These are phyloP conservation scores for Barnettozyma salicaria DNA, from an alignment of 805 yeast species.

Conservation along the genomic window DNA sequence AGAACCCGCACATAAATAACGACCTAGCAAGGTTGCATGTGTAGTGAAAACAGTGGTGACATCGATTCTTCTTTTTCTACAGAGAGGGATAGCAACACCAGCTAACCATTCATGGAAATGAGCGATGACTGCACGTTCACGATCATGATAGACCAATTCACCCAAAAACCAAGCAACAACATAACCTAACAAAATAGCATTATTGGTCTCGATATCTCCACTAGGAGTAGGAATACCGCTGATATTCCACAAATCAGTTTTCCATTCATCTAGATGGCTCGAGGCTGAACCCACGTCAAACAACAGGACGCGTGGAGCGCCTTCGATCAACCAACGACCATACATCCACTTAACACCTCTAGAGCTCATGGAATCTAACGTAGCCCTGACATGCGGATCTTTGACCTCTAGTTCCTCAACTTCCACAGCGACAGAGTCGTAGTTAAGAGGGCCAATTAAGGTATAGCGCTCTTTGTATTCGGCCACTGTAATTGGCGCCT, in stretches of 20 bases:
- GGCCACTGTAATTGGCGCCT: constrained; percentile 93
- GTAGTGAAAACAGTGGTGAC: constrained; percentile 95
- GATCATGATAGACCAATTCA: constrained; percentile 79
- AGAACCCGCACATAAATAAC: constrained; percentile 93
- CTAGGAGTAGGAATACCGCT: constrained; percentile 94
- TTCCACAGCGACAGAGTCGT: constrained; percentile 67
- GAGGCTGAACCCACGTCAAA: constrained; percentile 80
- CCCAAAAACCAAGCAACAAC: constrained; percentile 96
- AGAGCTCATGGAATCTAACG: constrained; percentile 72
- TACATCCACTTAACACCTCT: constrained; percentile 81
- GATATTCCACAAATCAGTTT: constrained; percentile 81
- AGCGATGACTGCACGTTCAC: constrained; percentile 81
- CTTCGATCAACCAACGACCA: constrained; percentile 96
- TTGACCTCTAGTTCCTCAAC: constrained; percentile 67
- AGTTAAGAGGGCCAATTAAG: constrained; percentile 79
- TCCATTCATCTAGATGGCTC: constrained; percentile 83
- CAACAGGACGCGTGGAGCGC: constrained; percentile 88
- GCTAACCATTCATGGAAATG: constrained; percentile 99
- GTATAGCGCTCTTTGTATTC: constrained; percentile 87
- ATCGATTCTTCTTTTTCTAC: constrained; percentile 86
- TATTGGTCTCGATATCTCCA: constrained; percentile 82
- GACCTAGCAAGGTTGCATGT: constrained; percentile 92
- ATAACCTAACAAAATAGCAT: constrained; percentile 89
- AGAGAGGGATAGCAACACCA: constrained; percentile 89
- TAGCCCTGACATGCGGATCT: constrained; percentile 47